These are phyloP conservation scores for Penicillium fimorum DNA, from an alignment of 495 filamentous ascomycete genomes.

Conservation along the genomic window DNA sequence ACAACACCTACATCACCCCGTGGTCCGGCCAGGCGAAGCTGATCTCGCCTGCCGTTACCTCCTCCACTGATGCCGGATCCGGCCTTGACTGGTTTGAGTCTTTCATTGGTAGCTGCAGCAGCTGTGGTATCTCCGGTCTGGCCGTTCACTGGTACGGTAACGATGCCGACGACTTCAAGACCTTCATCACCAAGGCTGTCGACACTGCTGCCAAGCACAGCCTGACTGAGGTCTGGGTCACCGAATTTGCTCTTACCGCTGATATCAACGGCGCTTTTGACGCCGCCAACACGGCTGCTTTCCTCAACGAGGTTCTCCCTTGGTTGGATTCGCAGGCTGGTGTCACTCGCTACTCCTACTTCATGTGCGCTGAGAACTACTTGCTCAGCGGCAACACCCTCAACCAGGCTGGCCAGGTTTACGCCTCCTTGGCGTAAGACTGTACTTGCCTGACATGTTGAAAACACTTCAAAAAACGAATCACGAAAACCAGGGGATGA, in stretches of 20 bases:
- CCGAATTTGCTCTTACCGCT: conserved; percentile 62
- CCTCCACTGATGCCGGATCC: conserved; percentile 48
- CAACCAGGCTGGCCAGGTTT: conserved; percentile 29
- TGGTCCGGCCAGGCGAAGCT: conserved; percentile 64
- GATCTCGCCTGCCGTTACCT: conserved; percentile 75
- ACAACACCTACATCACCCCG: conserved; percentile 67
- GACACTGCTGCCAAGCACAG: conserved; percentile 40
- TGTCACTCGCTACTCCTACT: conserved; percentile 78
- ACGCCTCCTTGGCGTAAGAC: conserved; percentile 10
- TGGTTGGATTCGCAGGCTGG: conserved; percentile 64
- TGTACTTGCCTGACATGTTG: not conserved
- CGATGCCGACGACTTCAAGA: conserved; percentile 52
- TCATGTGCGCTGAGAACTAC: conserved; percentile 56
- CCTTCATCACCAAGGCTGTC: conserved; percentile 55
- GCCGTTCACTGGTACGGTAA: conserved; percentile 70
- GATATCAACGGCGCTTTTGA: conserved; percentile 44
- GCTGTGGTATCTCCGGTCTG: conserved; percentile 64
- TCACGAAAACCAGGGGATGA: not conserved
- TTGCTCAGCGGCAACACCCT: conserved; percentile 26
- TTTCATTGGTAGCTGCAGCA: conserved; percentile 58
- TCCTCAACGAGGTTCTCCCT: conserved; percentile 56
- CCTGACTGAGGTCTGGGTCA: conserved; percentile 69
- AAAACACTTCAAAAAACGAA: not conserved
- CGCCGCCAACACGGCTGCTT: conserved; percentile 46
- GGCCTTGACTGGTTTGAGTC: conserved; percentile 62